These are phyloP conservation scores for Tricholoma bakamatsutake DNA, from an alignment of 768 basidiomycete species.

Conservation along the genomic window DNA sequence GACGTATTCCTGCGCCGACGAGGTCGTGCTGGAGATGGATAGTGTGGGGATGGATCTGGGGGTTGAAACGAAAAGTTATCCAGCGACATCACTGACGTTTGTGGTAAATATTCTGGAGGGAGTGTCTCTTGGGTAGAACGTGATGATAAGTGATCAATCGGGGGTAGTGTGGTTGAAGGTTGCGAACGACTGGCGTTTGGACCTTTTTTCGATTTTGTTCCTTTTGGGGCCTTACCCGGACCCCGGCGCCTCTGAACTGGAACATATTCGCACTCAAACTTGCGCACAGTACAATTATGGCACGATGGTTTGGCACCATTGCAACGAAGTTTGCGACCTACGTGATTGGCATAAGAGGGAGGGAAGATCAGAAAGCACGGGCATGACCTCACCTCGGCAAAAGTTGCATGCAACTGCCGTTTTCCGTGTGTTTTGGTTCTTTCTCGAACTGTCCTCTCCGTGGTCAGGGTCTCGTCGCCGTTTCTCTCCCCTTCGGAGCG, in stretches of 20 bases:
- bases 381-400: slow-evolving; percentile 52
- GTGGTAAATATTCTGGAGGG: not conserved
- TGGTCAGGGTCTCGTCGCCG: slow-evolving; percentile 22
- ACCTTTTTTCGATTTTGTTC: slow-evolving; percentile 40
- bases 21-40: slow-evolving; percentile 11
- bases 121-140: slow-evolving; percentile 7
- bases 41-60: slow-evolving; percentile 16
- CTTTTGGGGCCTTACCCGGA: slow-evolving; percentile 69
- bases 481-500: slow-evolving; percentile 24
- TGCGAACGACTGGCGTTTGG: slow-evolving; percentile 13
- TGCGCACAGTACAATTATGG: slow-evolving; percentile 53
- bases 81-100: slow-evolving; percentile 25
- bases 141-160: slow-evolving; percentile 12
- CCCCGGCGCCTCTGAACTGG: slow-evolving; percentile 53
- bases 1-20: slow-evolving; percentile 9
- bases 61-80: slow-evolving; percentile 26
- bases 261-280: slow-evolving; percentile 48
- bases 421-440: slow-evolving; percentile 34
- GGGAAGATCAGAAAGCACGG: not conserved
- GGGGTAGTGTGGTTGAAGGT: slow-evolving; percentile 9
- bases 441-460: slow-evolving; percentile 21
- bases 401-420: slow-evolving; percentile 69
- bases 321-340: slow-evolving; percentile 73
- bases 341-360: not conserved
- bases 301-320: slow-evolving; percentile 62